Evolutionary conservation across 2,329 filamentous ascomycete species (phyloP).

Genomic region (Sarocladiaceae sp.): DNA sequence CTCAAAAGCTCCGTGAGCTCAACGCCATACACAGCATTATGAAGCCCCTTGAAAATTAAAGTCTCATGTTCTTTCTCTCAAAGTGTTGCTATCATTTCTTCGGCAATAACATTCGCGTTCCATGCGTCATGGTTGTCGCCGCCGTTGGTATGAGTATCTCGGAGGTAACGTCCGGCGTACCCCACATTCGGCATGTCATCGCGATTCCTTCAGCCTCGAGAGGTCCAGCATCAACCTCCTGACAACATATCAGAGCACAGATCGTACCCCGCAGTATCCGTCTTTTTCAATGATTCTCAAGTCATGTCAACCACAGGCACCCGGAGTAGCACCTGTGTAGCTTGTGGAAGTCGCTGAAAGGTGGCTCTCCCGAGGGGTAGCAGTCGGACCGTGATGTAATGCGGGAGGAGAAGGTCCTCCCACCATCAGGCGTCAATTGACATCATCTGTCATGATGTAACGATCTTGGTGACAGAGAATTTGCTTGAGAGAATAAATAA

Average conservation of each 20-base stretch:
- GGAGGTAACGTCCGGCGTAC: too few relatives aligned
- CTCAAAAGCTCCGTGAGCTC: too few relatives aligned
- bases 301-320: too few relatives aligned
- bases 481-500: neutral
- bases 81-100: too few relatives aligned
- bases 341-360: neutral
- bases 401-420: neutral
- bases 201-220: neutral
- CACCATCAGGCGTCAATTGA: neutral
- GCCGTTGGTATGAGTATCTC: too few relatives aligned
- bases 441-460: conserved; percentile 1
- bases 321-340: neutral
- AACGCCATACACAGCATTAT: too few relatives aligned
- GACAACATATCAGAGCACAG: neutral
- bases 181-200: neutral
- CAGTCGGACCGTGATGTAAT: neutral
- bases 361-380: neutral
- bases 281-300: neutral
- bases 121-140: too few relatives aligned
- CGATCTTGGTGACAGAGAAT: neutral
- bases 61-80: too few relatives aligned
- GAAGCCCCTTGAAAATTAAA: too few relatives aligned
- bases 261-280: neutral
- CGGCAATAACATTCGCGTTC: too few relatives aligned
- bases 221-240: neutral